Percentiles rank a stretch among this genome's conserved stretches.
Conservation (phyloP, 2,329 filamentous ascomycete genomes). For the Neopestalotiopsis sp. region DNA sequence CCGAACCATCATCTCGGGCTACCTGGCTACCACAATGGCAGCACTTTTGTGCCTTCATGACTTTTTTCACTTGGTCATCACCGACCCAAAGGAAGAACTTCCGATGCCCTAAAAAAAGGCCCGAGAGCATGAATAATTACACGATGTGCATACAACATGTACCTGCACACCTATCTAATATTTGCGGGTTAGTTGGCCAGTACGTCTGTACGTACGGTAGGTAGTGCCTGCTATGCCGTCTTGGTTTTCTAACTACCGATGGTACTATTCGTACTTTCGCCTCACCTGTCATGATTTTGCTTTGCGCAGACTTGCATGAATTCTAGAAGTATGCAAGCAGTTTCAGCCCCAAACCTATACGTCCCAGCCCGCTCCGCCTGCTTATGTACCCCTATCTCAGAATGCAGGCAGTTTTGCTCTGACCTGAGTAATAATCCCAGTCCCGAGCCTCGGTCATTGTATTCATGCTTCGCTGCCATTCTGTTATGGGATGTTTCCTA, state of each 20-base stretch:
- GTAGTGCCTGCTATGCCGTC: background rate
- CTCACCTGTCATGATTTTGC: constrained; percentile 1
- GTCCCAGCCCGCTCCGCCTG: background rate
- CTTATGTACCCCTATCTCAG: background rate
- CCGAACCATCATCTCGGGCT: background rate
- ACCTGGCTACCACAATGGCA: background rate
- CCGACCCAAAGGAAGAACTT: background rate
- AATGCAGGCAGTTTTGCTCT: background rate
- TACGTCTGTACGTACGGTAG: background rate
- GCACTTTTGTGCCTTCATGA: constrained; percentile 3
- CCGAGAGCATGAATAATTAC: background rate
- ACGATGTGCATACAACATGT: background rate
- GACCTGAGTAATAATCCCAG: background rate
- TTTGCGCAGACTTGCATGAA: background rate
- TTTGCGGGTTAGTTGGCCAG: background rate
- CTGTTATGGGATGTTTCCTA: background rate
- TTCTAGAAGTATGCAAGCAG: constrained; percentile 2
- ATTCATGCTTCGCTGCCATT: background rate
- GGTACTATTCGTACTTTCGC: background rate
- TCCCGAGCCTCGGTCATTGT: background rate
- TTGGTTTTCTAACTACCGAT: background rate
- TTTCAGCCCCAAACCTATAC: constrained; percentile 12
- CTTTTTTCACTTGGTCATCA: background rate
- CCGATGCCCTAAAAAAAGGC: background rate
- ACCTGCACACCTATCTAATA: background rate